These are phyloP conservation scores for Monilinia laxa DNA, from an alignment of 2,329 filamentous ascomycete species.

Conservation along the genomic window DNA sequence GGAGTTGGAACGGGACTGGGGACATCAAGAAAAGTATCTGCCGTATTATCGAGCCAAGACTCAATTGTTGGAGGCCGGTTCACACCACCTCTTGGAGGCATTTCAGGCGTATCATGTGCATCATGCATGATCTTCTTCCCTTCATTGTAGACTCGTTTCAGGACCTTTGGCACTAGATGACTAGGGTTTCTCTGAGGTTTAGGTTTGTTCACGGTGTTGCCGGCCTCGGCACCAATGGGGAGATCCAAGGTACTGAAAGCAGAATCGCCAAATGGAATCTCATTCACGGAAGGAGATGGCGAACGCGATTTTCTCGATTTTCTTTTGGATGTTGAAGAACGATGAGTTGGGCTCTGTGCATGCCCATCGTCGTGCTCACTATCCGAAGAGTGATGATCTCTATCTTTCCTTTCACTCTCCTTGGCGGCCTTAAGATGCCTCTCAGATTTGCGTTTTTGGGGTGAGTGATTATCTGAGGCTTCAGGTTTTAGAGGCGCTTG, in stretches of 20 bases:
- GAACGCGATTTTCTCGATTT: slow-evolving; percentile 32
- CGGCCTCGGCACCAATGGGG: slow-evolving; percentile 50
- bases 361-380: not conserved
- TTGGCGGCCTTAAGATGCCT: slow-evolving; percentile 32
- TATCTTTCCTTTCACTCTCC: slow-evolving; percentile 10
- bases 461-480: slow-evolving; percentile 17
- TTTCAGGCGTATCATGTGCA: slow-evolving; percentile 47
- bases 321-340: slow-evolving; percentile 30
- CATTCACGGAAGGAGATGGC: slow-evolving; percentile 50
- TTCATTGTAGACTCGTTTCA: slow-evolving; percentile 64
- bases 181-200: slow-evolving; percentile 54
- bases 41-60: slow-evolving; percentile 62
- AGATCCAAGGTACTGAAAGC: slow-evolving; percentile 66
- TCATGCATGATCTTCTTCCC: slow-evolving; percentile 66
- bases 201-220: slow-evolving; percentile 49
- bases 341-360: slow-evolving; percentile 28
- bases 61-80: slow-evolving; percentile 65
- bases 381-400: slow-evolving; percentile 8
- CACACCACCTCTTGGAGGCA: slow-evolving; percentile 49
- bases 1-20: slow-evolving; percentile 30
- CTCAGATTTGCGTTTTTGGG: slow-evolving; percentile 32
- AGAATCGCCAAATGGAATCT: slow-evolving; percentile 63
- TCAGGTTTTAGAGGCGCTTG: slow-evolving; percentile 26
- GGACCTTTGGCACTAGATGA: slow-evolving; percentile 61
- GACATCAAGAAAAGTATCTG: slow-evolving; percentile 60